phyloP scores from a whole-genome alignment of 2,329 filamentous ascomycete species.

The Fulvia fulva region DNA sequence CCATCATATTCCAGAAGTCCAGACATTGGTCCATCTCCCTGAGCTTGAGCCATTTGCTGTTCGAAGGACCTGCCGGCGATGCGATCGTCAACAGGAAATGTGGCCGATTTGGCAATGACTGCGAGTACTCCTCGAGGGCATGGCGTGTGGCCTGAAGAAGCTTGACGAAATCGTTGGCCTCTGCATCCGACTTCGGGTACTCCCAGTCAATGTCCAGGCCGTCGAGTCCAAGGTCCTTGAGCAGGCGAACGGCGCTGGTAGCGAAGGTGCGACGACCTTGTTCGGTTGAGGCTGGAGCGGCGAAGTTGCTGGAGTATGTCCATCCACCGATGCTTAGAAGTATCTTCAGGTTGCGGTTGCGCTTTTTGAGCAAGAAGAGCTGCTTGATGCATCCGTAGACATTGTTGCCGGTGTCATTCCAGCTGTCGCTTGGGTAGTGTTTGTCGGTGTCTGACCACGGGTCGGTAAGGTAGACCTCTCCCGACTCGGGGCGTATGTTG shows the following conservation, averaged over 20 bases:
- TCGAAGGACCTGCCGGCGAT: slow-evolving; percentile 41
- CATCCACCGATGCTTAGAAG: slow-evolving; percentile 82
- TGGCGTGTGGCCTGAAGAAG: slow-evolving; percentile 38
- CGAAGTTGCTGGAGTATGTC: slow-evolving; percentile 76
- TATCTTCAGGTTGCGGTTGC: slow-evolving; percentile 70
- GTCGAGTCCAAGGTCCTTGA: slow-evolving; percentile 74
- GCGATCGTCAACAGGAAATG: slow-evolving; percentile 45
- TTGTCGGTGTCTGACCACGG: slow-evolving; percentile 65
- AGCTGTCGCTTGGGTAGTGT: slow-evolving; percentile 65
- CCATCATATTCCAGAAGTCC: slow-evolving; percentile 52
- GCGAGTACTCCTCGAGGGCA: slow-evolving; percentile 40
- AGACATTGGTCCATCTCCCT: slow-evolving; percentile 40
- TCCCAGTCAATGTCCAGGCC: slow-evolving; percentile 50
- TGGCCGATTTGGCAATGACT: slow-evolving; percentile 31
- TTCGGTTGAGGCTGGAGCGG: slow-evolving; percentile 60
- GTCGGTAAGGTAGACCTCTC: slow-evolving; percentile 73
- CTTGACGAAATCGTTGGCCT: slow-evolving; percentile 39
- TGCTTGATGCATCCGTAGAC: slow-evolving; percentile 76
- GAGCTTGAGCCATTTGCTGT: slow-evolving; percentile 42
- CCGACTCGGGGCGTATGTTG: slow-evolving; percentile 72
- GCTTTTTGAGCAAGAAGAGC: slow-evolving; percentile 70
- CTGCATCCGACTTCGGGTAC: slow-evolving; percentile 41
- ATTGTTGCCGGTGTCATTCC: slow-evolving; percentile 62
- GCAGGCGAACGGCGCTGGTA: slow-evolving; percentile 64
- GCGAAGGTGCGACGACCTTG: slow-evolving; percentile 64